A percentile compares a stretch with the other conserved stretches of the same genome.
These are phyloP conservation scores for Rubia occidens DNA, from an alignment of 305 asterid genomes.

Conservation along the genomic window DNA sequence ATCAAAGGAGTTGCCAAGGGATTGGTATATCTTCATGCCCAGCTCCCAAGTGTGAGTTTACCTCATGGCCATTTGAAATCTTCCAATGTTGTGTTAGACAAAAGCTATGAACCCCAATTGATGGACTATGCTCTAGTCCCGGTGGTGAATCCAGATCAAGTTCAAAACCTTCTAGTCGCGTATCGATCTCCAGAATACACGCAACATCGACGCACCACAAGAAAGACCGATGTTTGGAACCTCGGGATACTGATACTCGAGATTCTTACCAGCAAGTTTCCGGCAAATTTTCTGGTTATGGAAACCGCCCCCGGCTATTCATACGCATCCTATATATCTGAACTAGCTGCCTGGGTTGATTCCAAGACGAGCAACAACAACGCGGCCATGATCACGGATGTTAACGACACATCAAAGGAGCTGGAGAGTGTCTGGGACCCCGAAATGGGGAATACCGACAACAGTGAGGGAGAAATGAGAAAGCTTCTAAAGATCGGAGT, in stretches of 20 bases:
- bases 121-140: slow-evolving; percentile 77
- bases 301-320: slow-evolving; percentile 20
- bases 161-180: slow-evolving; percentile 51
- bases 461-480: slow-evolving; percentile 36
- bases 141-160: slow-evolving; percentile 49
- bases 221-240: slow-evolving; percentile 83
- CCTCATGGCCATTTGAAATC: slow-evolving; percentile 75
- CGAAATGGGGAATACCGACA: slow-evolving; percentile 29
- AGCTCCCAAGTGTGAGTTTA: slow-evolving; percentile 49
- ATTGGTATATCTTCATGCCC: slow-evolving; percentile 43
- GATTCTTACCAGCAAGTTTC: slow-evolving; percentile 49
- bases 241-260: slow-evolving; percentile 66
- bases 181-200: slow-evolving; percentile 66
- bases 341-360: slow-evolving; percentile 42
- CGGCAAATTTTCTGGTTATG: slow-evolving; percentile 35
- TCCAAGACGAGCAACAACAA: slow-evolving; percentile 20
- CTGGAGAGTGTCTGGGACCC: slow-evolving; percentile 33
- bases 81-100: slow-evolving; percentile 61
- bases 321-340: not conserved
- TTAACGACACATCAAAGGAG: slow-evolving; percentile 5
- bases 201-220: slow-evolving; percentile 31
- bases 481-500: slow-evolving; percentile 61
- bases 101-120: slow-evolving; percentile 40
- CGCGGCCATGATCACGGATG: not conserved
- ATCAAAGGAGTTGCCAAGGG: slow-evolving; percentile 73